Conservation (phyloP, 495 filamentous ascomycete species). For the Podospora comata region DNA sequence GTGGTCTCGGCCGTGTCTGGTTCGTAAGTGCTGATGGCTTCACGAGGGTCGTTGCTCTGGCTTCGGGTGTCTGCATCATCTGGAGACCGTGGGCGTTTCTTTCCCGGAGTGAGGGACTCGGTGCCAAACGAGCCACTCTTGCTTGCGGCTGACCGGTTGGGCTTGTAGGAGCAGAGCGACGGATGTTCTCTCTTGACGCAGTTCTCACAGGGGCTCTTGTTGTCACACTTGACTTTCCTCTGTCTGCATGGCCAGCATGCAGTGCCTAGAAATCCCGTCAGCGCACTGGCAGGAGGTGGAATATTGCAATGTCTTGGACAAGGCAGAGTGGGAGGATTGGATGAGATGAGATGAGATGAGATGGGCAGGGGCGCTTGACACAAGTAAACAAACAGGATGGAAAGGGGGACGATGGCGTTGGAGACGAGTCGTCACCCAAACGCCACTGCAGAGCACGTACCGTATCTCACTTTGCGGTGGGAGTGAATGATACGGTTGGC, state of each 20-base stretch:
- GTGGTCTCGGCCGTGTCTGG: constrained; percentile 60
- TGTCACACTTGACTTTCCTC: constrained; percentile 73
- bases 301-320: too few relatives aligned
- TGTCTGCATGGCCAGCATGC: constrained; percentile 73
- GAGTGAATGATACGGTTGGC: constrained; percentile 58
- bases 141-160: constrained; percentile 57
- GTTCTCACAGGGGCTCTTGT: constrained; percentile 68
- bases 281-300: neutral
- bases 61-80: constrained; percentile 37
- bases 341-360: neutral
- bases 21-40: constrained; percentile 43
- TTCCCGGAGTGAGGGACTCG: constrained; percentile 28
- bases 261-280: constrained; percentile 38
- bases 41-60: constrained; percentile 41
- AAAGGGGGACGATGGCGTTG: neutral
- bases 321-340: too few relatives aligned
- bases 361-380: neutral
- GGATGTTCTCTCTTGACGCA: constrained; percentile 72
- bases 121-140: constrained; percentile 35
- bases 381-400: neutral
- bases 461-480: constrained; percentile 57
- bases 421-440: too few relatives aligned
- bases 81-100: constrained; percentile 48
- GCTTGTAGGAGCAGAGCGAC: constrained; percentile 69
- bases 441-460: constrained; percentile 36